phyloP scores from a whole-genome alignment of 768 basidiomycete genomes.

The Leccinum fibrillosum region DNA sequence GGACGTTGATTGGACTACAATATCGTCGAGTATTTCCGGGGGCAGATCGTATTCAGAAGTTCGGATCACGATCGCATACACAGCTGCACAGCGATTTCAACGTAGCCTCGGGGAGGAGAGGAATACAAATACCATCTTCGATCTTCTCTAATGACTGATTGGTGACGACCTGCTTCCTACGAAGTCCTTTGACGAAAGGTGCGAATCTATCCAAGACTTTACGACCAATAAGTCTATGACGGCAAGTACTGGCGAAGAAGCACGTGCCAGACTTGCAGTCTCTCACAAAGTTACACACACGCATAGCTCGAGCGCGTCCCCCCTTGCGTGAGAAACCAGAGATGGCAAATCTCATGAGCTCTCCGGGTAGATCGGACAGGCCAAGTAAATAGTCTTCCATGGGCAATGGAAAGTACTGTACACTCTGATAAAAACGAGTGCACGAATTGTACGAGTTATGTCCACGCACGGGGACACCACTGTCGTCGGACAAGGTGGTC shows the following conservation, averaged over 20 bases:
- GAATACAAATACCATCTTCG: conserved; percentile 65
- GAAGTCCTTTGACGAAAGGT: conserved; percentile 65
- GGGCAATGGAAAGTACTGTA: conserved; percentile 75
- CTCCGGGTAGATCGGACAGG: conserved; percentile 91
- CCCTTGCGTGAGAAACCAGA: conserved; percentile 70
- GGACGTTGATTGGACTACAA: conserved; percentile 52
- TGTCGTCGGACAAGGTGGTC: conserved; percentile 52
- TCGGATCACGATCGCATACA: conserved; percentile 69
- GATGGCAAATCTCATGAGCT: conserved; percentile 95
- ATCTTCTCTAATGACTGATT: conserved; percentile 89
- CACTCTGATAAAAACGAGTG: conserved; percentile 1
- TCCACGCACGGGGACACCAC: conserved; percentile 60
- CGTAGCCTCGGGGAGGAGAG: neutral
- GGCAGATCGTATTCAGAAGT: conserved; percentile 72
- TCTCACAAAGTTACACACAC: conserved; percentile 70
- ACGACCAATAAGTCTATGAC: neutral
- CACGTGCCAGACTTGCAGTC: conserved; percentile 65
- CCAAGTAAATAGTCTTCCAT: conserved; percentile 88
- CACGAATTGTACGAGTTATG: conserved; percentile 1
- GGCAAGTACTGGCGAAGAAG: neutral
- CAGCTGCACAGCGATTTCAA: conserved; percentile 41
- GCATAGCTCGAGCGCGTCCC: conserved; percentile 56
- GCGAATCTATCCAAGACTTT: conserved; percentile 78
- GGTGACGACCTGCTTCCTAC: conserved; percentile 87
- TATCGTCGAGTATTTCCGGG: conserved; percentile 65